phyloP scores from a whole-genome alignment of 176 grass and related monocot species.

The bread wheat (Triticum aestivum) region DNA sequence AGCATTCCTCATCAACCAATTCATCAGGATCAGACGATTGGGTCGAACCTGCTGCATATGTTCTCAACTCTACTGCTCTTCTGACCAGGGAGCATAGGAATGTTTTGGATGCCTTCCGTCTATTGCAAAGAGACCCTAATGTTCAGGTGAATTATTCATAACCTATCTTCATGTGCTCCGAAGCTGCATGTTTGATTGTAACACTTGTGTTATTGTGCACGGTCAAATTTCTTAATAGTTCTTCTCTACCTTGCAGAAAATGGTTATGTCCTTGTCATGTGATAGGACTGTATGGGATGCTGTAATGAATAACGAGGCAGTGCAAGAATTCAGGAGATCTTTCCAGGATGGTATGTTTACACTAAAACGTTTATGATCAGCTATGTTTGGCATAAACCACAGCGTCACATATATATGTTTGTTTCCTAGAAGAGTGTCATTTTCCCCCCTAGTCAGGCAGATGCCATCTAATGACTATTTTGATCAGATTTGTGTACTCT shows the following conservation, averaged over 20 bases:
- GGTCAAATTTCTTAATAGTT: background rate
- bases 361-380: background rate
- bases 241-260: constrained; percentile 45
- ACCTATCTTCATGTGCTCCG: background rate
- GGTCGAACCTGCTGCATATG: constrained; percentile 78
- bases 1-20: constrained; percentile 41
- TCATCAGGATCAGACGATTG: constrained; percentile 76
- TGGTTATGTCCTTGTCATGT: constrained; percentile 81
- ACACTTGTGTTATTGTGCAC: background rate
- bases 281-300: constrained; percentile 95
- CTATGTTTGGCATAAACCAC: constrained; percentile 1
- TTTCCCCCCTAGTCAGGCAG: background rate
- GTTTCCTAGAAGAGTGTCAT: no score
- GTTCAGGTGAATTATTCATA: constrained; percentile 51
- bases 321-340: constrained; percentile 79
- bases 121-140: constrained; percentile 61
- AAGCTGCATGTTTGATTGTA: background rate
- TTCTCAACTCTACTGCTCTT: constrained; percentile 52
- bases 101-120: constrained; percentile 76
- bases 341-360: constrained; percentile 53
- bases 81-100: constrained; percentile 58
- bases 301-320: constrained; percentile 85
- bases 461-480: background rate
- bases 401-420: background rate
- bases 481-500: background rate